Conservation (phyloP, 768 basidiomycete species). For the Termitomyces heimii region DNA sequence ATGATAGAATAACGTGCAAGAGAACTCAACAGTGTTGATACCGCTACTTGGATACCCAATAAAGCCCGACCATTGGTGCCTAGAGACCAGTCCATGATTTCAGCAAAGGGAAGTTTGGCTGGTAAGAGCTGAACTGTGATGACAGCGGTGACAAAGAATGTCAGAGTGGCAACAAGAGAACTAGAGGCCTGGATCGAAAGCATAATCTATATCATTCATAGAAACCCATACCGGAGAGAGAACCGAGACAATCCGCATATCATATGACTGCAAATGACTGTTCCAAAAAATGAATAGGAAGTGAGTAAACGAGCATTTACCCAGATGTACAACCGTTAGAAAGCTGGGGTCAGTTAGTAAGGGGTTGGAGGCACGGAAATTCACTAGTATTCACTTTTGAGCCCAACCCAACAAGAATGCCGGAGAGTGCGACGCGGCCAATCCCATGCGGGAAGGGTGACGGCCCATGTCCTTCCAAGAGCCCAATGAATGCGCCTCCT, state of each 20-base stretch:
- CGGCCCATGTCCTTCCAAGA: constrained; percentile 31
- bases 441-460: constrained; percentile 19
- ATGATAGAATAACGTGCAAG: constrained; percentile 22
- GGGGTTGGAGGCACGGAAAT: not conserved
- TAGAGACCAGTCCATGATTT: constrained; percentile 34
- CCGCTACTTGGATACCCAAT: constrained; percentile 31
- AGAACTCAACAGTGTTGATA: constrained; percentile 22
- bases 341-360: constrained; percentile 28
- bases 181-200: constrained; percentile 22
- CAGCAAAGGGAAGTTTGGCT: constrained; percentile 23
- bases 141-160: constrained; percentile 45
- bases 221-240: constrained; percentile 39
- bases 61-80: constrained; percentile 27
- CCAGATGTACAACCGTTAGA: constrained; percentile 64
- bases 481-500: constrained; percentile 39
- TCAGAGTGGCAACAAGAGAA: constrained; percentile 48
- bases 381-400: constrained; percentile 39
- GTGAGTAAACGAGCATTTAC: constrained; percentile 20
- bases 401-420: constrained; percentile 53
- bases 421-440: constrained; percentile 34
- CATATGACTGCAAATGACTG: constrained; percentile 46
- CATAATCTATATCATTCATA: not conserved
- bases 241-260: constrained; percentile 52
- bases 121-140: constrained; percentile 38
- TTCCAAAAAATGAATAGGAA: not conserved